Evolutionary conservation across 139 green algal genomes (phyloP).

Genomic region (Nannochloris sp.): DNA sequence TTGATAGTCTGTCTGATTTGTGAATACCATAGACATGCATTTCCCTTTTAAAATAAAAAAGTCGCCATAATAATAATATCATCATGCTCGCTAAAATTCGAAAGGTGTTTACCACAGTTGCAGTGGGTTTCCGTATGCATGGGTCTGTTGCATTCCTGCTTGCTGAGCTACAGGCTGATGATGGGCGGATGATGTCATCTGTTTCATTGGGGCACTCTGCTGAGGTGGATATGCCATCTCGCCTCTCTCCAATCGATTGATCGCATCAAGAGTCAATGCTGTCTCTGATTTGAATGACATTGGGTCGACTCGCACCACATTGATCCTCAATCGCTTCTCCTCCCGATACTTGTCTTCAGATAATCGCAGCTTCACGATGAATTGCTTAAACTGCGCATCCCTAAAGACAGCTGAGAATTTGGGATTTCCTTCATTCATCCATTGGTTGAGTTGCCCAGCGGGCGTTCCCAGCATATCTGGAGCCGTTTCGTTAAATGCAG

Average conservation of each 20-base stretch:
- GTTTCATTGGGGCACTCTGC: neutral
- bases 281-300: slow-evolving; percentile 19
- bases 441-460: slow-evolving; percentile 31
- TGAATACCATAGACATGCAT: neutral
- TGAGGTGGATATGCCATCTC: neutral
- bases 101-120: neutral
- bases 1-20: slow-evolving; percentile 5
- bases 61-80: too few species aligned
- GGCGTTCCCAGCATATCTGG: slow-evolving; percentile 34
- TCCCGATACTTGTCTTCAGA: slow-evolving; percentile 83
- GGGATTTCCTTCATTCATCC: neutral
- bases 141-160: neutral
- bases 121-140: neutral
- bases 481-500: slow-evolving; percentile 45
- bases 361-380: slow-evolving; percentile 60
- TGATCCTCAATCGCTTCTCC: slow-evolving; percentile 67
- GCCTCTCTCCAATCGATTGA: slow-evolving; percentile 1
- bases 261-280: slow-evolving; percentile 2
- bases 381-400: slow-evolving; percentile 35
- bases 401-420: slow-evolving; percentile 7
- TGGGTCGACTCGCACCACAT: slow-evolving; percentile 25
- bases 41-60: too few species aligned
- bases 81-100: too few species aligned
- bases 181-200: neutral
- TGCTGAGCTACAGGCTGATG: neutral